Conservation (phyloP, 495 filamentous ascomycete species). For the Filosporella fistucella region DNA sequence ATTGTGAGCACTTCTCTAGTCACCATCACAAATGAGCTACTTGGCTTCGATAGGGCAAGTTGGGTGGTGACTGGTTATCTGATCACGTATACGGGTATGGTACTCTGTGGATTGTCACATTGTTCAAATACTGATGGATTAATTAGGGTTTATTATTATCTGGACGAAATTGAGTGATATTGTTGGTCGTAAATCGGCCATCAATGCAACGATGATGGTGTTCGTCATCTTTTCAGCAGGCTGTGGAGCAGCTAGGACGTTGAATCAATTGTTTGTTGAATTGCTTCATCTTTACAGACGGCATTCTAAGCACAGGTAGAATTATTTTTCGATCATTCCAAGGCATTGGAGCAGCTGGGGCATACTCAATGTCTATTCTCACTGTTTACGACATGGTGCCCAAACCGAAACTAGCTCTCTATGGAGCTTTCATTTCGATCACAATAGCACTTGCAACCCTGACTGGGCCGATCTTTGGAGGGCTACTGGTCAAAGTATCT, state of each 20-base stretch:
- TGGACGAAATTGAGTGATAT: constrained; percentile 48
- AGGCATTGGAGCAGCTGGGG: constrained; percentile 35
- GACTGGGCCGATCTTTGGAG: not conserved
- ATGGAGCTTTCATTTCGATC: not conserved
- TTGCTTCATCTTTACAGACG: not conserved
- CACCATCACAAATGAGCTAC: constrained; percentile 45
- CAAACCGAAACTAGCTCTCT: not conserved
- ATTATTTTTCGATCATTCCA: constrained; percentile 34
- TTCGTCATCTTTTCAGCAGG: constrained; percentile 49
- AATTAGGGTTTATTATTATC: constrained; percentile 28
- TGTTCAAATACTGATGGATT: not conserved
- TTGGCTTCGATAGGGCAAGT: constrained; percentile 40
- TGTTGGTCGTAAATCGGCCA: constrained; percentile 40
- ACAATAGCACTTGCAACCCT: not conserved
- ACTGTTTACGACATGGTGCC: constrained; percentile 44
- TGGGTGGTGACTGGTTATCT: constrained; percentile 56
- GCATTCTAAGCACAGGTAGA: not conserved
- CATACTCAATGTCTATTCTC: constrained; percentile 44
- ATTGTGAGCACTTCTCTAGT: constrained; percentile 57
- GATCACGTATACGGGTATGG: constrained; percentile 51
- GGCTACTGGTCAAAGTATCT: not conserved
- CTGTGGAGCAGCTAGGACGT: constrained; percentile 37
- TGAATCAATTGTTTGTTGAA: constrained; percentile 32
- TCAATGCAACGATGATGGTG: constrained; percentile 38
- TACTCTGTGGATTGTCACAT: constrained; percentile 39